Evolutionary conservation across 2,329 filamentous ascomycete genomes (phyloP).

Genomic region (Penicillium psychrosexuale): DNA sequence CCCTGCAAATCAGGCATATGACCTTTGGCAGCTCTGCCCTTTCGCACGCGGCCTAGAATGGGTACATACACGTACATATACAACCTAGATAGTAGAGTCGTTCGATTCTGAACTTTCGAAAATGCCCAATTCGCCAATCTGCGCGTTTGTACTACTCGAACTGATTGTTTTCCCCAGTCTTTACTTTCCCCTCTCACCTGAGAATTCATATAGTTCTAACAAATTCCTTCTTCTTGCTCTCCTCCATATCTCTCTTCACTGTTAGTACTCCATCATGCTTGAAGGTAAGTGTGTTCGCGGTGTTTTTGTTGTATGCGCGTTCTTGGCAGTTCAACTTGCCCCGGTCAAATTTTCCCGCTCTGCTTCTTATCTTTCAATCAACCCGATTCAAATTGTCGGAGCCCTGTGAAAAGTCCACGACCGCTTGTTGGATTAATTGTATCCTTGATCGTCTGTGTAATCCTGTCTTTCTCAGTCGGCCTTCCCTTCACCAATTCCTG

Average conservation of each 20-base stretch:
- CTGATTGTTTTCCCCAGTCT: slow-evolving; percentile 5
- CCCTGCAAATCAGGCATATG: no score
- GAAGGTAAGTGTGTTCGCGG: slow-evolving; percentile 20
- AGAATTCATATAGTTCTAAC: background rate
- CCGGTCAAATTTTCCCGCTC: slow-evolving; percentile 13
- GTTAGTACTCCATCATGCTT: slow-evolving; percentile 4
- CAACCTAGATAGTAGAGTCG: background rate
- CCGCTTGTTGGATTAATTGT: background rate
- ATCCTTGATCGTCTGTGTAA: background rate
- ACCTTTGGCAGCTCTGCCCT: no score
- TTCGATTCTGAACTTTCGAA: background rate
- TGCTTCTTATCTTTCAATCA: background rate
- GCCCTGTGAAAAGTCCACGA: background rate
- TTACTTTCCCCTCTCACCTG: background rate
- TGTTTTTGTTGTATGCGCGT: background rate
- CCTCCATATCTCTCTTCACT: background rate
- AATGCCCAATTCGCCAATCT: background rate
- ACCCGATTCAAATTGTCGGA: background rate
- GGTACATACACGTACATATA: background rate
- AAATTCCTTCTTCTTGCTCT: background rate
- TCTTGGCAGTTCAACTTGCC: slow-evolving; percentile 15
- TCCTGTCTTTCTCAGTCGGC: background rate
- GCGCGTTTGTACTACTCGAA: background rate
- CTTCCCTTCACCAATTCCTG: background rate
- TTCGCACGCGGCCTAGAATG: no score